Base-by-base conservation (phyloP, 352 stramenopile species). In the Phytophthora rubi region DNA sequence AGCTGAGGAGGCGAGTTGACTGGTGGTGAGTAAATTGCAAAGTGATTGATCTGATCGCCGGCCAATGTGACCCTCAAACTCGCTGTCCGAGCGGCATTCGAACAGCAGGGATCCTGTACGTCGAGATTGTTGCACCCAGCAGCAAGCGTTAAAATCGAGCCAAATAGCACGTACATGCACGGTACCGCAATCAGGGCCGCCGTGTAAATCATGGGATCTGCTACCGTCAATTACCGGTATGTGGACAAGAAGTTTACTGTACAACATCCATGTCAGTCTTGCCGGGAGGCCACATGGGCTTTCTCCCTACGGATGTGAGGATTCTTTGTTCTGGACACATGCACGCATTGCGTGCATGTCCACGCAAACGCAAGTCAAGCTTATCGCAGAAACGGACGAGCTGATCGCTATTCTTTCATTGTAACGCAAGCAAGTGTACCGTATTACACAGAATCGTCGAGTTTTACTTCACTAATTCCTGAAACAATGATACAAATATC, bases 141-240 rank as follows among this genome's bases (percentile, higher is more conserved):
- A 28, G 39, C 39, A 32, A 37, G 16, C 52, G 28, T 45, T 44
- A 62, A 28, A 53, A 51, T 21, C 33, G 18, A 62, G 21, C 42
- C 56, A 23, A 45, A 15, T 15, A 15, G 7, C 3, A 30, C 26
- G 26, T 30, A 30, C 26, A 21, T 47, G 2, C 39, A 47, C 16
- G 16, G 39, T 42, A 42, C 33, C 12, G 44, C 39, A 44, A 57
- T 58, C 64, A 52, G 9, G 7, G 28, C 16, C 23, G 15, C 42
- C 52, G 51, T 60, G 59, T 35, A 15, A 55, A 69, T 69, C 66
- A 57, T 54, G 54, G 37, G 66, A 73, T 73, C 53, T 62, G 66
- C 39, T 64, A 16, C 45, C 15, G 48, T 35, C 21, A 28, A 21
- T 64, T n/a, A n/a, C n/a, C n/a, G n/a, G n/a, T 33, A 68, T 23